Percentiles rank a stretch among this genome's conserved stretches.
Evolutionary conservation across 108 stramenopile genomes (phyloP).

Genomic region (Pseudonitzschia delicatissima): DNA sequence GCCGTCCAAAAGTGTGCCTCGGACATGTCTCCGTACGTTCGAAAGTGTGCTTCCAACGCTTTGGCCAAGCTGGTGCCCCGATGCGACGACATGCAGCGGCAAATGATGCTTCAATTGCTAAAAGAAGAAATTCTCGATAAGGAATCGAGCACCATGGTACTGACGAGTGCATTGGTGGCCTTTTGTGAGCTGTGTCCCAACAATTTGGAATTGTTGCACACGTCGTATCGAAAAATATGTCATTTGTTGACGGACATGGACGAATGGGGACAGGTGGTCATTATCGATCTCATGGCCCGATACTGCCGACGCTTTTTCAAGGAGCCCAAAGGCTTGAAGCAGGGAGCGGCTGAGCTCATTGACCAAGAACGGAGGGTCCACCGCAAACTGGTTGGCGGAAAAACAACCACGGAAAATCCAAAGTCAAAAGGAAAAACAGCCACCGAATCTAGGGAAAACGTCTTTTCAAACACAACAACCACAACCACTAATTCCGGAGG

Average conservation of each 20-base stretch:
- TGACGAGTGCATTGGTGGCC: constrained; percentile 89
- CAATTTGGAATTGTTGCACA: constrained; percentile 88
- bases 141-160: constrained; percentile 93
- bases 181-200: constrained; percentile 93
- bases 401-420: constrained; percentile 1
- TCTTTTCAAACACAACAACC: background rate
- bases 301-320: constrained; percentile 93
- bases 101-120: constrained; percentile 58
- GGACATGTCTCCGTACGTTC: constrained; percentile 95
- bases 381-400: constrained; percentile 34
- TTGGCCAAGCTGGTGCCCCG: constrained; percentile 84
- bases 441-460: background rate
- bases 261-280: constrained; percentile 97
- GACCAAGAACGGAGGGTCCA: constrained; percentile 75
- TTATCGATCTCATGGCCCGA: constrained; percentile 76
- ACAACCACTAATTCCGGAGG: background rate
- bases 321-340: constrained; percentile 52
- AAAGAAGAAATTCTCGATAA: constrained; percentile 51
- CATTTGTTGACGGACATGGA: constrained; percentile 97
- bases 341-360: constrained; percentile 76
- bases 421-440: constrained; percentile 1
- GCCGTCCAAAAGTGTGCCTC: constrained; percentile 91
- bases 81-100: constrained; percentile 55
- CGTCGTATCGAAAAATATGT: constrained; percentile 92
- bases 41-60: constrained; percentile 97